Percentiles rank a stretch among this genome's conserved stretches.
These are phyloP conservation scores for Lenzites betulinus DNA, from an alignment of 768 basidiomycete species.

Conservation along the genomic window DNA sequence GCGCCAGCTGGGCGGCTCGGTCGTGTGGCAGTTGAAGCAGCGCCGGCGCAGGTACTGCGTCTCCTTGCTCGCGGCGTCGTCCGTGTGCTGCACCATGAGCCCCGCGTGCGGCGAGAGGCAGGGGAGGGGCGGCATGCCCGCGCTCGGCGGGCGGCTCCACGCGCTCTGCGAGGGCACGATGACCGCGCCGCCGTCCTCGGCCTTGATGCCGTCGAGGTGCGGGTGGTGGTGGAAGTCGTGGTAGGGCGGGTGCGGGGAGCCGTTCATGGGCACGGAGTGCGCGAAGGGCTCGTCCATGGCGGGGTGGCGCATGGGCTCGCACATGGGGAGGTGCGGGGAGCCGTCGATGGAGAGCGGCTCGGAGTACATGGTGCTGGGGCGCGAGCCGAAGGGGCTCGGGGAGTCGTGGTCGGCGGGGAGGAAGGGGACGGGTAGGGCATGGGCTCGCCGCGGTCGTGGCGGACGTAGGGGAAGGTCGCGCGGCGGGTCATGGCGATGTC, in stretches of 20 bases:
- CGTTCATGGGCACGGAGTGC: conserved; percentile 32
- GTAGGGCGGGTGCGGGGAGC: conserved; percentile 48
- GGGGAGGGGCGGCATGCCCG: conserved; percentile 36
- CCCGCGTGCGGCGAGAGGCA: conserved; percentile 47
- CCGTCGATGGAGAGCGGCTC: conserved; percentile 42
- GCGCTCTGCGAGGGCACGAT: conserved; percentile 66
- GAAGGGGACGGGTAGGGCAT: conserved; percentile 45
- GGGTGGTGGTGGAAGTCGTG: conserved; percentile 48
- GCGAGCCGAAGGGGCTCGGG: conserved; percentile 33
- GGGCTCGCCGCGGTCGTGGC: conserved; percentile 63
- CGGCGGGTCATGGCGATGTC: conserved; percentile 58
- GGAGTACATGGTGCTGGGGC: conserved; percentile 41
- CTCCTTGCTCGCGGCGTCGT: conserved; percentile 88
- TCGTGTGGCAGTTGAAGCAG: conserved; percentile 91
- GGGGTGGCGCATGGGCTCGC: conserved; percentile 32
- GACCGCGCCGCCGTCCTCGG: conserved; percentile 61
- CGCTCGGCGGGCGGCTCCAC: conserved; percentile 44
- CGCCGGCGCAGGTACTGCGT: conserved; percentile 87
- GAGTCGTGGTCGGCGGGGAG: conserved; percentile 45
- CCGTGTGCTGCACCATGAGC: conserved; percentile 82
- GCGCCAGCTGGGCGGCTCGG: conserved; percentile 88
- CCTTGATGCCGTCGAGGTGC: conserved; percentile 54
- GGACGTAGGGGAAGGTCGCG: conserved; percentile 76
- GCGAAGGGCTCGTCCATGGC: conserved; percentile 35
- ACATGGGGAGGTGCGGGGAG: conserved; percentile 43